Evolutionary conservation across 306 rosid genomes (phyloP).

Genomic region (Senna siamea): DNA sequence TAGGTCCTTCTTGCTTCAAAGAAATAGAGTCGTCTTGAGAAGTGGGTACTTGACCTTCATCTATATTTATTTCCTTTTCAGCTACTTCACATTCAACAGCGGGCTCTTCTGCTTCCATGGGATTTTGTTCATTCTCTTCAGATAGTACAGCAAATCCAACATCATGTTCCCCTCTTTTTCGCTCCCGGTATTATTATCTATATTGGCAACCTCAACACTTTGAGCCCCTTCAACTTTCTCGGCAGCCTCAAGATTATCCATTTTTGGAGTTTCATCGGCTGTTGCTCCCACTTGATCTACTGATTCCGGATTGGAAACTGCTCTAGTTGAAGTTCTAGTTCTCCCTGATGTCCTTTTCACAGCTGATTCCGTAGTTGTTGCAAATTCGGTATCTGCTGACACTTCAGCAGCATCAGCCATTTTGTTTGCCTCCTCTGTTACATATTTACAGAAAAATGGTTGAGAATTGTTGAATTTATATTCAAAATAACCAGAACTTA

Average conservation of each 20-base stretch:
- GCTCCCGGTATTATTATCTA: constrained; percentile 28
- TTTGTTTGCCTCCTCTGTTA: constrained; percentile 43
- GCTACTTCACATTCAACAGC: constrained; percentile 38
- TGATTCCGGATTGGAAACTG: constrained; percentile 29
- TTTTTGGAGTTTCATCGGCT: constrained; percentile 39
- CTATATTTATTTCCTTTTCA: constrained; percentile 24
- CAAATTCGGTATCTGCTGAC: constrained; percentile 30
- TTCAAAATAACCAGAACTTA: no score
- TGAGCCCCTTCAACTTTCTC: constrained; percentile 45
- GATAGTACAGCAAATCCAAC: constrained; percentile 39
- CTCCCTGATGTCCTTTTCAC: constrained; percentile 42
- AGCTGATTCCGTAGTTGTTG: constrained; percentile 32
- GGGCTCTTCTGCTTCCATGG: constrained; percentile 44
- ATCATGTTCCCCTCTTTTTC: constrained; percentile 23
- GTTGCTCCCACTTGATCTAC: constrained; percentile 42
- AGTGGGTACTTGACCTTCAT: constrained; percentile 33
- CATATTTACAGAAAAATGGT: background rate
- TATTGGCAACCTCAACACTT: constrained; percentile 40
- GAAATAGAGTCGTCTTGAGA: constrained; percentile 39
- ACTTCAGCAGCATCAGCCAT: constrained; percentile 35
- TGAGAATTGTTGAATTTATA: no score
- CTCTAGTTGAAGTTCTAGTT: constrained; percentile 43
- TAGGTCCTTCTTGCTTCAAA: constrained; percentile 28
- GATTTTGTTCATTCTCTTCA: constrained; percentile 39
- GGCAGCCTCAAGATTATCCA: constrained; percentile 17